phyloP scores from a whole-genome alignment of 192 early-diverging fungal species.

The Coemansia sp. region DNA sequence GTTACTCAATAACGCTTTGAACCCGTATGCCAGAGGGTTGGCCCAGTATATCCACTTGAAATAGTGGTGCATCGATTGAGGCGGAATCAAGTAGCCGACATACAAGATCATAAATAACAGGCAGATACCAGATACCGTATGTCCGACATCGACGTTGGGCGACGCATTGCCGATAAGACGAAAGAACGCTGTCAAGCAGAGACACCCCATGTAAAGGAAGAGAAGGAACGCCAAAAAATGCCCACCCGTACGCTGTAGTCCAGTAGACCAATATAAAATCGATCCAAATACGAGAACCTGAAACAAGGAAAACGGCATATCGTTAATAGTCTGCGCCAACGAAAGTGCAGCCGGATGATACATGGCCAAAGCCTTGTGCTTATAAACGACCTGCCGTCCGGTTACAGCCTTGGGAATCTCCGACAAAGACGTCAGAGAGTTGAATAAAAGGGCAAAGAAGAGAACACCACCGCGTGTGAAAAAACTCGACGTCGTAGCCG shows the following conservation, averaged over 20 bases:
- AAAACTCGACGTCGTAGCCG: conserved; percentile 58
- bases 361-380: conserved; percentile 74
- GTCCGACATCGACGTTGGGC: conserved; percentile 60
- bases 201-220: conserved; percentile 49
- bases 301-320: conserved; percentile 59
- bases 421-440: conserved; percentile 67
- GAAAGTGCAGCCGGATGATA: conserved; percentile 41
- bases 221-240: conserved; percentile 65
- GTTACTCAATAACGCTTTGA: conserved; percentile 67
- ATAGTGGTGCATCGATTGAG: conserved; percentile 59
- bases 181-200: conserved; percentile 60
- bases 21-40: conserved; percentile 71
- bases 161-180: conserved; percentile 62
- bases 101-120: conserved; percentile 64
- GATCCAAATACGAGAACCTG: conserved; percentile 58
- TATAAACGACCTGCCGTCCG: conserved; percentile 74
- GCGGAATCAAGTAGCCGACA: conserved; percentile 64
- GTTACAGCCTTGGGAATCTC: conserved; percentile 71
- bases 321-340: conserved; percentile 27
- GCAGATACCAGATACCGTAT: conserved; percentile 62
- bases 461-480: conserved; percentile 61
- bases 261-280: conserved; percentile 65
- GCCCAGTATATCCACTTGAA: conserved; percentile 71
- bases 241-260: conserved; percentile 55
- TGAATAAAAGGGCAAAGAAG: conserved; percentile 67